A percentile compares a stretch with the other conserved stretches of the same genome.
These are phyloP conservation scores for Apostasia ramifera DNA, from an alignment of 106 monocot species.

Conservation along the genomic window DNA sequence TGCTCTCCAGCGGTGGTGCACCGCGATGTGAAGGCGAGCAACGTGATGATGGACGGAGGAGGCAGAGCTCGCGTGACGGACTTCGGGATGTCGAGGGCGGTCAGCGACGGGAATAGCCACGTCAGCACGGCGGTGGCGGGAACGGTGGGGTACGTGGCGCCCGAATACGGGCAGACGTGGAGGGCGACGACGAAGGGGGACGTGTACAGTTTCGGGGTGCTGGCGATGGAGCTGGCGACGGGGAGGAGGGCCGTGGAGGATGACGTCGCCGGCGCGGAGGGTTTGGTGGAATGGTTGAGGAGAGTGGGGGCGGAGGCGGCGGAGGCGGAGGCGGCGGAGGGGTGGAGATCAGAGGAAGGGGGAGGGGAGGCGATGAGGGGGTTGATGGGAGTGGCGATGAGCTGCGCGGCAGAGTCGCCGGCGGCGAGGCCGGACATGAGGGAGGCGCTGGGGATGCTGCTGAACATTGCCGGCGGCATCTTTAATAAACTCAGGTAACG, in stretches of 20 bases:
- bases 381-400: slow-evolving; percentile 42
- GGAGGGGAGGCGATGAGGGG: background rate
- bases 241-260: slow-evolving; percentile 75
- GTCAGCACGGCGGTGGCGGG: slow-evolving; percentile 85
- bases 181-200: slow-evolving; percentile 74
- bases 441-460: slow-evolving; percentile 42
- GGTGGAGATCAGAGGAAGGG: background rate
- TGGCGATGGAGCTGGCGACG: slow-evolving; percentile 78
- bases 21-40: slow-evolving; percentile 91
- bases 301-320: slow-evolving; percentile 14
- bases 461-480: slow-evolving; percentile 3
- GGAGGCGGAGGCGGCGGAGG: slow-evolving; percentile 2
- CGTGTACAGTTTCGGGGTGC: slow-evolving; percentile 83
- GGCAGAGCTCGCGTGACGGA: slow-evolving; percentile 62
- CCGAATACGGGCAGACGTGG: slow-evolving; percentile 72
- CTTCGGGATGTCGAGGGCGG: slow-evolving; percentile 63
- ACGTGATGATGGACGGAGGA: slow-evolving; percentile 56
- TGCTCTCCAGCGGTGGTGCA: slow-evolving; percentile 81
- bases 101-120: slow-evolving; percentile 50
- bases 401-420: slow-evolving; percentile 67
- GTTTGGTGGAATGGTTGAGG: slow-evolving; percentile 67
- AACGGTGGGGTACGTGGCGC: slow-evolving; percentile 90
- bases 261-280: slow-evolving; percentile 33
- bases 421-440: slow-evolving; percentile 56
- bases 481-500: no score